Conservation (phyloP, 2,329 filamentous ascomycete species). For the Sordariomycetes sp. region DNA sequence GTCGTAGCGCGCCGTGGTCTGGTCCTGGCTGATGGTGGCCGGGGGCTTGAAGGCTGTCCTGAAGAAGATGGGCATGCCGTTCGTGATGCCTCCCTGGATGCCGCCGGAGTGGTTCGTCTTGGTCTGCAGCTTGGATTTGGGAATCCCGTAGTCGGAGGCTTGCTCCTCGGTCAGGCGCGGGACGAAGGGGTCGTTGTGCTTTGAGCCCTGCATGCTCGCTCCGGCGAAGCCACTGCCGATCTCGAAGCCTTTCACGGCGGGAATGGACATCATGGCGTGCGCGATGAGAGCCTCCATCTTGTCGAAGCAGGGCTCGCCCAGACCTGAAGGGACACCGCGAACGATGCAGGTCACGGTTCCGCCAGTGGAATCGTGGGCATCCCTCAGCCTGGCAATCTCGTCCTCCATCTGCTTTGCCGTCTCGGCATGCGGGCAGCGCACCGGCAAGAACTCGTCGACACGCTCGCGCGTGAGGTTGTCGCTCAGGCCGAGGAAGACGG, state of each 20-base stretch:
- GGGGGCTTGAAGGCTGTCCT: conserved; percentile 90
- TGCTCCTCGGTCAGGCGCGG: conserved; percentile 33
- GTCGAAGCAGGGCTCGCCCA: conserved; percentile 92
- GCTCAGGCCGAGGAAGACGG: conserved; percentile 67
- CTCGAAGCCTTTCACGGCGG: conserved; percentile 92
- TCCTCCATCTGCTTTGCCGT: conserved; percentile 65
- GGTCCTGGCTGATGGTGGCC: conserved; percentile 84
- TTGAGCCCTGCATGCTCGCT: conserved; percentile 76
- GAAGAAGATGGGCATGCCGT: conserved; percentile 92
- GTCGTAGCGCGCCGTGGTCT: conserved; percentile 74
- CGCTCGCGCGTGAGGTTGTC: conserved; percentile 62
- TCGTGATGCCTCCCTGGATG: conserved; percentile 91
- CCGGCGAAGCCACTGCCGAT: conserved; percentile 89
- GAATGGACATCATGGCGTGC: conserved; percentile 92
- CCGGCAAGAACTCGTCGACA: conserved; percentile 78
- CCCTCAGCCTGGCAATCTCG: conserved; percentile 67
- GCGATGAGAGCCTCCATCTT: conserved; percentile 88
- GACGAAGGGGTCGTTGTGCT: conserved; percentile 69
- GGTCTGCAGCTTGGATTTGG: conserved; percentile 61
- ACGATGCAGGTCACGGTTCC: conserved; percentile 94
- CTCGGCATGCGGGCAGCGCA: conserved; percentile 70
- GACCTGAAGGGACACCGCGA: conserved; percentile 70
- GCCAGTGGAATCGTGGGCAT: conserved; percentile 80
- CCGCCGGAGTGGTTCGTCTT: conserved; percentile 94
- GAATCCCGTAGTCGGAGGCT: conserved; percentile 31